phyloP scores from a whole-genome alignment of 768 basidiomycete genomes.

The Fistulinella prunicolor region DNA sequence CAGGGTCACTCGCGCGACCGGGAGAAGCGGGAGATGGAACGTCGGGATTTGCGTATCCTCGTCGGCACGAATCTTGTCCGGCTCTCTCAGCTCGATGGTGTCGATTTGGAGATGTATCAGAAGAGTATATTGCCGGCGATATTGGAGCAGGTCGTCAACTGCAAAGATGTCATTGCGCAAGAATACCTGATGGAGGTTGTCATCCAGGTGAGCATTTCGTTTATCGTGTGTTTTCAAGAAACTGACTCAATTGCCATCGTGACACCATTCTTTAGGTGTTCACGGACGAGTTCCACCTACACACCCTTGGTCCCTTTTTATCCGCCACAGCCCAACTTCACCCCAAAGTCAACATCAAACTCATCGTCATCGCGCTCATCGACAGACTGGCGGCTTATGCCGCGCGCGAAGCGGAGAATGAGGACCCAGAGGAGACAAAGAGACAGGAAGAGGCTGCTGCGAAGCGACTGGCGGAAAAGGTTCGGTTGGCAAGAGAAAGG shows the following conservation, averaged over 20 bases:
- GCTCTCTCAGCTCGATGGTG: conserved; percentile 92
- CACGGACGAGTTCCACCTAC: conserved; percentile 97
- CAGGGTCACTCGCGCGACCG: conserved; percentile 96
- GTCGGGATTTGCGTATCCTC: conserved; percentile 90
- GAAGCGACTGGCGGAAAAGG: conserved; percentile 80
- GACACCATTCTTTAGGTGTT: conserved; percentile 62
- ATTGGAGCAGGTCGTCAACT: conserved; percentile 95
- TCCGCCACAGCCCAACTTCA: conserved; percentile 95
- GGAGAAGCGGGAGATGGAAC: conserved; percentile 96
- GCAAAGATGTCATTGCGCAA: conserved; percentile 98
- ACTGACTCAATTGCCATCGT: neutral
- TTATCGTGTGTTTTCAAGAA: neutral
- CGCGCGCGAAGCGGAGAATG: conserved; percentile 94
- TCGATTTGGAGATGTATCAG: conserved; percentile 91
- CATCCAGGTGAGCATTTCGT: conserved; percentile 72
- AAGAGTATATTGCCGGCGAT: conserved; percentile 85
- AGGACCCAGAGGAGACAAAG: conserved; percentile 93
- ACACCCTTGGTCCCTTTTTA: conserved; percentile 93
- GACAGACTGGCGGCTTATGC: conserved; percentile 95
- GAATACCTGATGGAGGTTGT: conserved; percentile 99
- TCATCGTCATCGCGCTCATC: conserved; percentile 96
- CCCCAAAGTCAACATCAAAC: conserved; percentile 97
- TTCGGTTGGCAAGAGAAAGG: conserved; percentile 67
- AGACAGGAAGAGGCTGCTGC: conserved; percentile 92
- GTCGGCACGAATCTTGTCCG: conserved; percentile 98